phyloP scores from a whole-genome alignment of 2,329 filamentous ascomycete genomes.

The Fusarium aywerte region DNA sequence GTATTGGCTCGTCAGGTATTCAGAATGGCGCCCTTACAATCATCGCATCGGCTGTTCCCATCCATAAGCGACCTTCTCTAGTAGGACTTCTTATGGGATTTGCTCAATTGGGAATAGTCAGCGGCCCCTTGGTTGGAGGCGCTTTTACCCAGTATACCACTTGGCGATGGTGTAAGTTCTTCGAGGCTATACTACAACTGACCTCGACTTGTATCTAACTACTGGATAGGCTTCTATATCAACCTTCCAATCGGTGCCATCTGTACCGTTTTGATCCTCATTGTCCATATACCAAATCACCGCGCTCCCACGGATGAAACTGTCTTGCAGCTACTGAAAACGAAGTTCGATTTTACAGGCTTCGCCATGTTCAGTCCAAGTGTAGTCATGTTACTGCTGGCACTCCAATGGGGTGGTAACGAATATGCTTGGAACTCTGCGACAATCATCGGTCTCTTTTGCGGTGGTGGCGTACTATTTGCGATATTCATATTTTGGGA shows the following conservation, averaged over 20 bases:
- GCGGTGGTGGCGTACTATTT: conserved; percentile 53
- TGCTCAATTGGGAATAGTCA: conserved; percentile 57
- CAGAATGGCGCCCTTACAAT: conserved; percentile 52
- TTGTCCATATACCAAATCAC: conserved; percentile 53
- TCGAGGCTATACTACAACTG: background rate
- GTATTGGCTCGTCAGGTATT: conserved; percentile 58
- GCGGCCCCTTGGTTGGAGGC: conserved; percentile 61
- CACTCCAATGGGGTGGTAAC: conserved; percentile 63
- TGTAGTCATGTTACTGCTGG: conserved; percentile 61
- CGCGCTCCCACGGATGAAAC: conserved; percentile 24
- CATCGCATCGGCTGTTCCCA: conserved; percentile 46
- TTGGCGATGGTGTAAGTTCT: conserved; percentile 59
- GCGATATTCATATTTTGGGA: conserved; percentile 60
- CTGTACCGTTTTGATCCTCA: conserved; percentile 48
- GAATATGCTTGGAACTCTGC: conserved; percentile 58
- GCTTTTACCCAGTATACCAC: conserved; percentile 53
- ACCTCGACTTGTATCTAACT: conserved; percentile 12
- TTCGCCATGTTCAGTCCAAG: conserved; percentile 58
- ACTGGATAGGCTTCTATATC: conserved; percentile 55
- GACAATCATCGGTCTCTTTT: conserved; percentile 59
- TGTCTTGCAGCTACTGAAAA: conserved; percentile 27
- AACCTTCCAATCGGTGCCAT: conserved; percentile 58
- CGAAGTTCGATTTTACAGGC: conserved; percentile 58
- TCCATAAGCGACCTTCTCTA: conserved; percentile 45
- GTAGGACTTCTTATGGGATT: conserved; percentile 48